Evolutionary conservation across 2,329 filamentous ascomycete genomes (phyloP), one percentile per base, ranked within the genome.

Genomic region (Botrytis fragariae): DNA sequence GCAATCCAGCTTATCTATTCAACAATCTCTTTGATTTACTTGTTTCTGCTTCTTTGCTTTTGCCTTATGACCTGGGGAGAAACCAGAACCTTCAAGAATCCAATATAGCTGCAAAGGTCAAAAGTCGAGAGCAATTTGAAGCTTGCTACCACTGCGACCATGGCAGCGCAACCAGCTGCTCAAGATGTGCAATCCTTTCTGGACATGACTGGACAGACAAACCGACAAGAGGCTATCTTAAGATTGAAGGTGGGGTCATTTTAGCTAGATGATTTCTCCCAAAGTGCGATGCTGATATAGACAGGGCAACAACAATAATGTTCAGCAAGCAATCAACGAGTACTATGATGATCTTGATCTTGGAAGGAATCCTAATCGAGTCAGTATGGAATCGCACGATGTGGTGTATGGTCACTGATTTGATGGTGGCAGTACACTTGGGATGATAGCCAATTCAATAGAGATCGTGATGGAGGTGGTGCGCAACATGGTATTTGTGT

Each of bases 361-460:
- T 18, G 71, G 48, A 37, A 69, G 73, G 12, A 77, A 73, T 25
- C 25, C 44, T 65, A 78, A 75, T n/a, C 84, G 85, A 81, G 84
- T 85, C 79, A 60, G 72, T 48, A 69, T 22, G 69, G 62, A 9
- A 37, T 61, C 25, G 39, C 9, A 18, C 16, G 4, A 32, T 22
- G 16, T 2, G 22, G 22, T 29, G 10, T 20, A 20, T 39, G 14
- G 37, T 64, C 14, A 42, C 68, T 57, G 51, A 57, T 9, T 29
- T 73, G 39, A 71, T 37, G 18, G 25, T 67, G 42, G 62, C 14
- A 82, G 79, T 88, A 89, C 76, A 81, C 81, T 42, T 91, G 88
- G 88, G 85, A 89, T 74, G 88, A 91, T 71, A 81, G 79, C 44
- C 83, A 84, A 61, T 91, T 89, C 74, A 80, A 80, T 7, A 84